A percentile compares a stretch with the other conserved stretches of the same genome.
These are phyloP conservation scores for Citrus unshiu DNA, from an alignment of 345 rosid species.

Conservation along the genomic window DNA sequence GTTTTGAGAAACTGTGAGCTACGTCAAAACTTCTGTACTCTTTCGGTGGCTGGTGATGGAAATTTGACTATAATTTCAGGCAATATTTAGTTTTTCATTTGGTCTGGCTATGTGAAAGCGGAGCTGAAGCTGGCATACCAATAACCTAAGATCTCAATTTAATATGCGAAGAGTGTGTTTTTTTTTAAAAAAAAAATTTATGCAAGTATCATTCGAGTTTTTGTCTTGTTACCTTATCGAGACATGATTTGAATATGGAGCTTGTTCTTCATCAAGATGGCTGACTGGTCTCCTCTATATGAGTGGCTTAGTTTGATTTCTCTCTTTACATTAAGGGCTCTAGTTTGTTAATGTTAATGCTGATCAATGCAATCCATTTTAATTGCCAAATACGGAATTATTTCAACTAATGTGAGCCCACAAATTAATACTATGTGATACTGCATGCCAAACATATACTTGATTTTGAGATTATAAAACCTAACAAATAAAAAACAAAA, in stretches of 20 bases:
- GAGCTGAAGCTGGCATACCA: not conserved
- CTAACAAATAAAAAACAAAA: too few species aligned
- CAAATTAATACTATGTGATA: too few species aligned
- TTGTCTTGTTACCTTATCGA: not conserved
- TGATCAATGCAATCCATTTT: too few species aligned
- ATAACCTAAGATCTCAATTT: not conserved
- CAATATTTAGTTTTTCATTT: not conserved
- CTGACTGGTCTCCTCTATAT: not conserved
- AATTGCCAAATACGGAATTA: too few species aligned
- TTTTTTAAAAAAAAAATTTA: not conserved
- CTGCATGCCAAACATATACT: too few species aligned
- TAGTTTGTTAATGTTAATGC: too few species aligned
- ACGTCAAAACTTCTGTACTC: not conserved
- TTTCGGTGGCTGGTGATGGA: too few species aligned
- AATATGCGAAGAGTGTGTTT: not conserved
- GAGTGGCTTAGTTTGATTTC: not conserved
- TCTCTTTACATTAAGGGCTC: not conserved
- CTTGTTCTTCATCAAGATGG: slow-evolving; percentile 9
- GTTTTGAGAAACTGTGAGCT: slow-evolving; percentile 83
- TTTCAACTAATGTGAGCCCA: too few species aligned
- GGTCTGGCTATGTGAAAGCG: not conserved
- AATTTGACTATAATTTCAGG: not conserved
- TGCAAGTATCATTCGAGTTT: not conserved
- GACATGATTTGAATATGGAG: not conserved
- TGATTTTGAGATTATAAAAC: too few species aligned